Evolutionary conservation across 345 rosid species (phyloP), one percentile per base, ranked within the genome.

Genomic region (Geranium brycei): DNA sequence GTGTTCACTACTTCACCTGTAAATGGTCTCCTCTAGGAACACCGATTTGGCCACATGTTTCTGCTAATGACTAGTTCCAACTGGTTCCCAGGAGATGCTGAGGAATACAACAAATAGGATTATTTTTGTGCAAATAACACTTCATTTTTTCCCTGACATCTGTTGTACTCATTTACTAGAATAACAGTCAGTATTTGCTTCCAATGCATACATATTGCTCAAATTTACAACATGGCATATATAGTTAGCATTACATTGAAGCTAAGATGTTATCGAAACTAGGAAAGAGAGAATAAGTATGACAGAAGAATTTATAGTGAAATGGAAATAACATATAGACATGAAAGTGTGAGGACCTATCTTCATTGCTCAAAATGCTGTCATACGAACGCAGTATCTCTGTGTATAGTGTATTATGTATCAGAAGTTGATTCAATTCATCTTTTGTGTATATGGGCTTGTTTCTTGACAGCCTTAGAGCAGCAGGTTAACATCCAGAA

Each of bases 1-100:
- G 78, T 87, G 13, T 89, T 85, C 66, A 80, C 76, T 74, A 73
- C 81, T 23, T 87, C 95, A 60, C 91, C 93, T 64, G 90, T 87
- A 75, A 86, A 83, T 81, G 93, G 83, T 70, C 89, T 89, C 66
- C 70, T 79, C 51, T 89, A 35, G 41, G 4, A 35, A 35, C 41
- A 1, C 1, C 41, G 2, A 35, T 35, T 4, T 3, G 7, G 2
- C 41, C 10, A 35, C 3, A 4, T 47, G 53, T 47, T 47, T 47
- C 53, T 47, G 53, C 13, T 8, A 47, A 47, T 47, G 12, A 5
- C 53, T 47, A 13, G 53, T 47, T 47, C 53, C 7, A 6, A 47
- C 15, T 47, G 53, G 3, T 47, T 10, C 15, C 53, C 10, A 47
- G 53, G 53, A 47, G 53, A 47, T 47, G 53, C 13, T 47, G 53